Evolutionary conservation across 306 rosid species (phyloP).

Genomic region (Corylus americana): DNA sequence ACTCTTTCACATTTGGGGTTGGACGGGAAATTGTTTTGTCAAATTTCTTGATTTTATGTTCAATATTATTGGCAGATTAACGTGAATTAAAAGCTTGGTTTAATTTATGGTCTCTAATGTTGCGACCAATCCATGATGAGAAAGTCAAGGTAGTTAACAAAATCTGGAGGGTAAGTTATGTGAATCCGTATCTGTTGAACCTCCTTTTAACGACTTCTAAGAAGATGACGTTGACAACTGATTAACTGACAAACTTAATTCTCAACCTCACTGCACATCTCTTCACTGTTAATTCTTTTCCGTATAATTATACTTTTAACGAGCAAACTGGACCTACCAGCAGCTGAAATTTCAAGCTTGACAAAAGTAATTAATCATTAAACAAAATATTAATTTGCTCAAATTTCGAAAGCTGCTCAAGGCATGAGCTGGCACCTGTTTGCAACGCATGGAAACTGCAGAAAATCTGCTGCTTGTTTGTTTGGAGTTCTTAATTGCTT

Average conservation of each 20-base stretch:
- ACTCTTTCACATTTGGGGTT: no score
- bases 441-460: no score
- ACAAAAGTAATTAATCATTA: background rate
- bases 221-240: background rate
- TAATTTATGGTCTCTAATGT: background rate
- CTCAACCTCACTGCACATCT: no score
- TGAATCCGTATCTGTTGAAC: constrained; percentile 34
- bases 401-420: background rate
- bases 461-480: constrained; percentile 1
- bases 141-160: constrained; percentile 28
- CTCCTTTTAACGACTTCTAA: constrained; percentile 6
- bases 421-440: background rate
- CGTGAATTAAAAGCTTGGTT: background rate
- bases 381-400: background rate
- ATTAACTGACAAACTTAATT: background rate
- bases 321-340: constrained; percentile 7
- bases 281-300: background rate
- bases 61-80: no score
- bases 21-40: no score
- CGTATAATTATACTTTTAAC: background rate
- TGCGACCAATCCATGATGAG: no score
- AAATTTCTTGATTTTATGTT: no score
- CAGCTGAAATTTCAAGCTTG: constrained; percentile 11
- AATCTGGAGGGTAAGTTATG: constrained; percentile 29
- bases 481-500: background rate